Evolutionary conservation across 1,139 yeast genomes (phyloP).

Genomic region (Yamadazyma triangularis): DNA sequence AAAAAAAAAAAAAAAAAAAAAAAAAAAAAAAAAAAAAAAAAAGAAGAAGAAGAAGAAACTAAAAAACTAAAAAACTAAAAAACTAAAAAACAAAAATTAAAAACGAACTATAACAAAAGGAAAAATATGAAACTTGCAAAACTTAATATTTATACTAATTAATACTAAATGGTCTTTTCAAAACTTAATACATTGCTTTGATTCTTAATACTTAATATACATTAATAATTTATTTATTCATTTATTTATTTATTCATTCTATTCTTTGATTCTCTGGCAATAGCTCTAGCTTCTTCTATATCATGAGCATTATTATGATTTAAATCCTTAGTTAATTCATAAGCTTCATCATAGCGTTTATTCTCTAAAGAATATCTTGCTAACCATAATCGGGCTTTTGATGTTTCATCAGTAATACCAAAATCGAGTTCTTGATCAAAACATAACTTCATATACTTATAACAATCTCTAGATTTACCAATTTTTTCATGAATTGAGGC

Average conservation of each 20-base stretch:
- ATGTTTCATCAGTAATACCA: slow-evolving; percentile 72
- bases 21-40: not conserved
- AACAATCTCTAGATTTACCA: slow-evolving; percentile 50
- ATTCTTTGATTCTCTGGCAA: slow-evolving; percentile 67
- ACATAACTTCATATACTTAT: slow-evolving; percentile 67
- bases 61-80: too few species aligned
- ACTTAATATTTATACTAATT: not conserved
- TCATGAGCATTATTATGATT: slow-evolving; percentile 79
- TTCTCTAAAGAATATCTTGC: slow-evolving; percentile 63
- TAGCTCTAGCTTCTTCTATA: slow-evolving; percentile 82
- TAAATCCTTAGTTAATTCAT: slow-evolving; percentile 68
- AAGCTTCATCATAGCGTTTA: slow-evolving; percentile 63
- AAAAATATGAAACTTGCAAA: too few species aligned
- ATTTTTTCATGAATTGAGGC: slow-evolving; percentile 65
- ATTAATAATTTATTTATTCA: not conserved
- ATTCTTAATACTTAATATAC: slow-evolving; percentile 2
- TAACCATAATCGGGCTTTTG: slow-evolving; percentile 84
- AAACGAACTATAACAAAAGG: too few species aligned
- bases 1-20: not conserved
- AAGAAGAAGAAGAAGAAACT: not conserved
- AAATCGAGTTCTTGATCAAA: slow-evolving; percentile 62
- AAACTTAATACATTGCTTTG: slow-evolving; percentile 2
- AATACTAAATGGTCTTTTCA: not conserved
- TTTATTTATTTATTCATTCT: slow-evolving; percentile 25
- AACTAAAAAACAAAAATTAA: too few species aligned